These are phyloP conservation scores for Hypoxylon sp. DNA, from an alignment of 2,329 filamentous ascomycete species.

Conservation along the genomic window DNA sequence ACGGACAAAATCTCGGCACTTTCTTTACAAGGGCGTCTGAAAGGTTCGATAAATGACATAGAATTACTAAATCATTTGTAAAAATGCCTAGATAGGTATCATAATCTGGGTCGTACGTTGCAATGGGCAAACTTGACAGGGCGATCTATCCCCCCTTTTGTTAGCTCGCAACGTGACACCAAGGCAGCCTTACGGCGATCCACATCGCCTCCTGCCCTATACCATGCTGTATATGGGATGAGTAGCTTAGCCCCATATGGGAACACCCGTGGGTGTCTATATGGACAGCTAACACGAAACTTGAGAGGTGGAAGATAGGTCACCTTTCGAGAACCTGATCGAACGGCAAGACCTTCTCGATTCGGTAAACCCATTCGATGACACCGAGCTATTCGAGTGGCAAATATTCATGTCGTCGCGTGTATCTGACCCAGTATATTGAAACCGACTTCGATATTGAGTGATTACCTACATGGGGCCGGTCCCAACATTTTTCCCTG, in stretches of 20 bases:
- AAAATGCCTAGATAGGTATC: conserved; percentile 16
- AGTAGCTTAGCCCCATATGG: conserved; percentile 10
- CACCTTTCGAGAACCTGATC: conserved; percentile 4
- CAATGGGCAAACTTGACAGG: conserved; percentile 10
- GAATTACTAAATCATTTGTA: conserved; percentile 15
- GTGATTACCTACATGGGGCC: conserved; percentile 31
- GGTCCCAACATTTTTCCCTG: conserved; percentile 26
- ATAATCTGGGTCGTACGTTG: conserved; percentile 5
- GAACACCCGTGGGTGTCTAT: conserved; percentile 2
- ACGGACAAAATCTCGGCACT: background rate
- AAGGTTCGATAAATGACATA: background rate
- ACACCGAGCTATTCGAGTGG: conserved; percentile 10
- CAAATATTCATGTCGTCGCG: conserved; percentile 20
- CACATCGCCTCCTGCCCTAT: background rate
- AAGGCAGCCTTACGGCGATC: conserved; percentile 13
- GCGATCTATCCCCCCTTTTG: conserved; percentile 1
- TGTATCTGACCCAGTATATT: conserved; percentile 3
- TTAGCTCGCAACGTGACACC: conserved; percentile 1
- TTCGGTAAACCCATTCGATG: conserved; percentile 17
- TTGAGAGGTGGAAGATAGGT: conserved; percentile 1
- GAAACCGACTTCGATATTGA: conserved; percentile 27
- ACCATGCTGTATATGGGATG: conserved; percentile 1
- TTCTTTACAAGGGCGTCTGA: background rate
- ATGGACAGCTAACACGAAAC: background rate
- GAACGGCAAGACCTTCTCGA: conserved; percentile 35